Base-by-base conservation (phyloP, 2,329 filamentous ascomycete genomes). In the Hansfordia pulvinata region DNA sequence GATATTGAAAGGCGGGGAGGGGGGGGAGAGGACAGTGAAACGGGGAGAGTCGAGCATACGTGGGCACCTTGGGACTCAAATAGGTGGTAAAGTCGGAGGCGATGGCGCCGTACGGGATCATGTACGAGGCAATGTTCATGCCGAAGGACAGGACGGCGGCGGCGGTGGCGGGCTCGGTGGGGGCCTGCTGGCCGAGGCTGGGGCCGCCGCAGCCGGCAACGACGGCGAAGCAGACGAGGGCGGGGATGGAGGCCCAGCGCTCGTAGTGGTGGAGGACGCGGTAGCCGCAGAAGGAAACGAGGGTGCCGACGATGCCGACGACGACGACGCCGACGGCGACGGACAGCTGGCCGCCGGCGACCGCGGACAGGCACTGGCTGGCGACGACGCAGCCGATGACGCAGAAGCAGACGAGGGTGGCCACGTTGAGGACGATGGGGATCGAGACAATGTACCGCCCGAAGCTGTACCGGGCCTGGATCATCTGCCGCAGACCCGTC, bases 401-500 rank as follows among this genome's bases (percentile, higher is more conserved):
- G 26, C 62, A 66, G 50, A 76, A 77, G n/a, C 70, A 70, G 4
- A 61, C 66, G 3, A 76, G 52, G 0, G 69, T 76, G 10, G 69
- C 69, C 14, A 77, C 53, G 39, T 77, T 77, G 32, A 77, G 53
- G 8, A 76, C 41, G 3, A 75, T 64, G 2, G 69, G 62, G n/a
- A 77, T 42, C 1, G 62, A 65, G 18, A 73, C 64, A 12, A 69
- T 50, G 39, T 72, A 74, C 20, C 62, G 58, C 11, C 68, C 70
- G 41, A 74, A 78, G 20, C 63, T 66, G 44, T 66, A 77, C 13
- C 73, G 57, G 4, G 73, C 71, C 36, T 73, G 69, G 6, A 77
- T 62, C 60, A 77, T 72, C 46, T 76, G 71, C 10, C 72, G 59
- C 60, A 77, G 64, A 21, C 71, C 73, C 8, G 69, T 75, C 46